Conservation (phyloP, 2,329 filamentous ascomycete genomes). For the Cladosporium sp. region DNA sequence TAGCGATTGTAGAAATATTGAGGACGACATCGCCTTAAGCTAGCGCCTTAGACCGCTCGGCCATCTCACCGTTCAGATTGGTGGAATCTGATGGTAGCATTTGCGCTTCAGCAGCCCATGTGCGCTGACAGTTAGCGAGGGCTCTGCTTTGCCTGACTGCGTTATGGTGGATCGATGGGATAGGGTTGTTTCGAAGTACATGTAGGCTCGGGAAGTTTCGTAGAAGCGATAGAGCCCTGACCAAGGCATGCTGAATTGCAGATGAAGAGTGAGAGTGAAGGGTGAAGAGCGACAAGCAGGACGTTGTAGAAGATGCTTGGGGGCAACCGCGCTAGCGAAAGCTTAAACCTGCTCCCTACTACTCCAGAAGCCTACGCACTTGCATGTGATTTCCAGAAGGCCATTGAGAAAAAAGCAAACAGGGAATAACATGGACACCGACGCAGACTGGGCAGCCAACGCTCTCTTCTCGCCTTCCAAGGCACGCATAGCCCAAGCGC, state of each 20-base stretch:
- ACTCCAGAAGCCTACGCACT: not conserved
- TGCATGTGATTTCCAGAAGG: not conserved
- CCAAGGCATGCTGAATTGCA: no score
- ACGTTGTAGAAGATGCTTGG: no score
- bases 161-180: no score
- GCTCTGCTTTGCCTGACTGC: no score
- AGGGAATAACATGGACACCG: conserved; percentile 20
- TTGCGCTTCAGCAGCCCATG: no score
- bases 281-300: no score
- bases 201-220: no score
- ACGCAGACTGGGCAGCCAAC: conserved; percentile 32
- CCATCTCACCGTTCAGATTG: conserved; percentile 10
- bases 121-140: no score
- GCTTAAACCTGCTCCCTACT: not conserved
- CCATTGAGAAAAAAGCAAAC: not conserved
- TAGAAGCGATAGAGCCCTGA: no score
- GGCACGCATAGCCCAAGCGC: conserved; percentile 70
- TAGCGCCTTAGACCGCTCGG: conserved; percentile 26
- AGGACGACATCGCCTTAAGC: conserved; percentile 21
- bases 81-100: not conserved
- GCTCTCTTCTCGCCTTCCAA: conserved; percentile 59
- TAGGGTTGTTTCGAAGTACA: no score
- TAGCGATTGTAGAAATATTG: conserved; percentile 16
- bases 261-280: no score
- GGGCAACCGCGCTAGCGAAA: not conserved